A percentile compares a stretch with the other conserved stretches of the same genome.
Evolutionary conservation across 495 filamentous ascomycete genomes (phyloP).

Genomic region (Penicillium angulare): DNA sequence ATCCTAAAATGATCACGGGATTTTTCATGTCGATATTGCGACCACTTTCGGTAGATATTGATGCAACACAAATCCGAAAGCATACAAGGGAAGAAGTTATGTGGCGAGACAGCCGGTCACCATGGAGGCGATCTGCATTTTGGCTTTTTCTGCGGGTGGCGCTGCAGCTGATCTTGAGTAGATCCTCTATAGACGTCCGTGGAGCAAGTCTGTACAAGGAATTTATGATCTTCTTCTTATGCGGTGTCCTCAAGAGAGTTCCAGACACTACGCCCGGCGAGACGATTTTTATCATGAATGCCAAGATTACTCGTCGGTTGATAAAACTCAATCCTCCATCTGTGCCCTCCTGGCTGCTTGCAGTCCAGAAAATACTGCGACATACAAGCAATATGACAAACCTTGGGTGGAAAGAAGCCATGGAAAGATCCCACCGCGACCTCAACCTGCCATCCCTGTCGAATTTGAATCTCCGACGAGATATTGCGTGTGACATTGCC

Average conservation of each 20-base stretch:
- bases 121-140: conserved; percentile 56
- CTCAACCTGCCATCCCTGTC: too few relatives aligned
- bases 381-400: neutral
- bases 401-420: neutral
- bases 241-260: conserved; percentile 33
- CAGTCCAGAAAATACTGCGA: too few relatives aligned
- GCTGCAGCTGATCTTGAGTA: conserved; percentile 35
- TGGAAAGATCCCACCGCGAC: too few relatives aligned
- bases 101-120: conserved; percentile 37
- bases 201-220: conserved; percentile 47
- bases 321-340: conserved; percentile 36
- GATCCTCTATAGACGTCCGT: neutral
- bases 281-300: conserved; percentile 40
- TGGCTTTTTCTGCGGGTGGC: conserved; percentile 61
- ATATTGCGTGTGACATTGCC: too few relatives aligned
- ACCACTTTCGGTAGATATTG: conserved; percentile 33
- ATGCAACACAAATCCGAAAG: conserved; percentile 46
- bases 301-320: conserved; percentile 50
- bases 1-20: conserved; percentile 57
- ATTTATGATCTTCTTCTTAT: conserved; percentile 54
- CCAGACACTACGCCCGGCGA: conserved; percentile 22
- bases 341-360: neutral
- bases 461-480: too few relatives aligned
- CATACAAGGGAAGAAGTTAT: conserved; percentile 60
- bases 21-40: conserved; percentile 49